Evolutionary conservation across 139 green algal genomes (phyloP).

Genomic region (Chlorella sp.): DNA sequence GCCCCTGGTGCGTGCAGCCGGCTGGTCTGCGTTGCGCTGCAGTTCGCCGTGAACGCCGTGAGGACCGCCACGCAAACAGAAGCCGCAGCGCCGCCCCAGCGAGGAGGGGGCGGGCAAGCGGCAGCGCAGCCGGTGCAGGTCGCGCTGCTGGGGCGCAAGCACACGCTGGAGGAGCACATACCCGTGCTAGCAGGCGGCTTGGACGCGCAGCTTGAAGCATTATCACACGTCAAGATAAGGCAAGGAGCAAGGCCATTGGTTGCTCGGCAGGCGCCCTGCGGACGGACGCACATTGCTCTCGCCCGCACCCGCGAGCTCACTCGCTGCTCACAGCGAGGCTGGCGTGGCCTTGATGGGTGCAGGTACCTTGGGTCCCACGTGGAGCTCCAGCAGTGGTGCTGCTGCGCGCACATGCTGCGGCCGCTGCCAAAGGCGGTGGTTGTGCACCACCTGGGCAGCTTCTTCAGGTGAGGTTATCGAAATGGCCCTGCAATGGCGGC

Average conservation of each 20-base stretch:
- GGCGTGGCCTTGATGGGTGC: no score
- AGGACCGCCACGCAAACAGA: no score
- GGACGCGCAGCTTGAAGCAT: neutral
- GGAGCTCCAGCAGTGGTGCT: neutral
- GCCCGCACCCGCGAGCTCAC: no score
- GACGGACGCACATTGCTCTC: no score
- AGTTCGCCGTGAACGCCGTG: neutral
- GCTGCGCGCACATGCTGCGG: neutral
- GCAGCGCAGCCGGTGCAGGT: no score
- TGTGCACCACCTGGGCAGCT: neutral
- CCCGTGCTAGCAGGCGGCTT: neutral
- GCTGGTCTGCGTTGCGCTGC: neutral
- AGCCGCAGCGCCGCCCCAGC: no score
- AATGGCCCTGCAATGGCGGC: no score
- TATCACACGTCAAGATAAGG: neutral
- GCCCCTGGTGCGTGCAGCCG: neutral
- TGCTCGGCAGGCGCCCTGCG: no score
- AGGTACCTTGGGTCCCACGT: neutral
- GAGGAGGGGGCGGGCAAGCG: no score
- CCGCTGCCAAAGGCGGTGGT: neutral
- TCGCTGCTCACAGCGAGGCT: no score
- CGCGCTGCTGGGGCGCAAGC: neutral
- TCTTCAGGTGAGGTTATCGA: neutral
- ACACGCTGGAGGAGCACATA: neutral
- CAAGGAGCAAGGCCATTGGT: no score